These are phyloP conservation scores for Diaporthe destruens DNA, from an alignment of 2,329 filamentous ascomycete genomes.

Conservation along the genomic window DNA sequence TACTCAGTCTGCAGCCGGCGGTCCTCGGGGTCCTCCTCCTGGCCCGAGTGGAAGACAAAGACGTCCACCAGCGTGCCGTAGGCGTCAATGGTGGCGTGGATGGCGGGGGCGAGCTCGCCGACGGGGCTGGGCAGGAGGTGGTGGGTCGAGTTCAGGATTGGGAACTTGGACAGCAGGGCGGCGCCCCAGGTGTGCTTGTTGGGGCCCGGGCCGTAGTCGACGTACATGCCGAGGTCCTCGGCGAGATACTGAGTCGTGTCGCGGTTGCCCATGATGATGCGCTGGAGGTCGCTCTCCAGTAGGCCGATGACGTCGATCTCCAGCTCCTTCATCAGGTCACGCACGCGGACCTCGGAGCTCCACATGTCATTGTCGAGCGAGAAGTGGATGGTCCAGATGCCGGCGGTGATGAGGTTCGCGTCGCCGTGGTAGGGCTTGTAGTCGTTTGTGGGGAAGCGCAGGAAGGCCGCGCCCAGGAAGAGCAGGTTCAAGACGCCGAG, in stretches of 20 bases:
- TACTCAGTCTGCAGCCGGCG: conserved; percentile 88
- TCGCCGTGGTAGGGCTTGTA: conserved; percentile 91
- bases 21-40: conserved; percentile 96
- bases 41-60: conserved; percentile 98
- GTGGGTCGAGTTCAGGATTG: conserved; percentile 96
- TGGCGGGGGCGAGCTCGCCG: conserved; percentile 93
- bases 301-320: conserved; percentile 98
- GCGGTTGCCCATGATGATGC: conserved; percentile 99
- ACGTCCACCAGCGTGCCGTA: conserved; percentile 93
- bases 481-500: conserved; percentile 83
- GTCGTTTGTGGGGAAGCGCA: conserved; percentile 92
- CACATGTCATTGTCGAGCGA: conserved; percentile 99
- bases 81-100: conserved; percentile 94
- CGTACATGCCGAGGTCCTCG: conserved; percentile 98
- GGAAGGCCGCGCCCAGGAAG: conserved; percentile 83
- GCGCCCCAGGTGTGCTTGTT: conserved; percentile 99
- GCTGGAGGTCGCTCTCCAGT: conserved; percentile 91
- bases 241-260: conserved; percentile 95
- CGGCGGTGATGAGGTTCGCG: conserved; percentile 88
- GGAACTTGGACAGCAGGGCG: conserved; percentile 95
- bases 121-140: conserved; percentile 94
- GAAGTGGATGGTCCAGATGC: conserved; percentile 99
- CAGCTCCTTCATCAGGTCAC: conserved; percentile 90
- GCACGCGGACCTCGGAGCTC: conserved; percentile 95
- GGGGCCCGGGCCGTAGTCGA: conserved; percentile 95